Base-by-base conservation (phyloP, 2,329 filamentous ascomycete species). In the Canariomyces notabilis region DNA sequence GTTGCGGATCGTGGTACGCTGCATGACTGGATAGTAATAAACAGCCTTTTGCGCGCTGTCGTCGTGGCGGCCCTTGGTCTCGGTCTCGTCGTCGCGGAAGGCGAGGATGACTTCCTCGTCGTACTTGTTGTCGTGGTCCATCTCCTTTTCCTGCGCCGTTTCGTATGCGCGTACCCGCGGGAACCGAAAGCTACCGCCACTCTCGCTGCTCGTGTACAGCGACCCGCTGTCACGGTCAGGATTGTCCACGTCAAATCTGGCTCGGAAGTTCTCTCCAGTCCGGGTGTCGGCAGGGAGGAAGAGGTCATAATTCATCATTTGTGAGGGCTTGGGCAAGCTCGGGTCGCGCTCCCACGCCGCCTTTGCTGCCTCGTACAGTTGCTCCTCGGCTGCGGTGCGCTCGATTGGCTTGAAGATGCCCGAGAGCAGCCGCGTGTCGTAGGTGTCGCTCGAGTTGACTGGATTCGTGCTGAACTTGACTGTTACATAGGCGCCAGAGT, bases 381-480 rank as follows among this genome's bases (percentile, higher is more conserved):
- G 69, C 48, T 79, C 74, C 52, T 82, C 77, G 36, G 73, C 75
- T 0, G 74, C 67, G 12, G 71, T 74, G 47, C 71, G 69, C 43
- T 79, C 74, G 49, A 81, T 73, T 19, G 82, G 82, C 52, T 75
- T 74, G 57, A 86, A 73, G 46, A 86, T 64, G 53, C 77, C 76
- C 55, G 73, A 76, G 37, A 82, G 73, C 20, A 86, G 70, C 31
- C 82, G 80, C 39, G 68, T 69, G 61, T 84, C 80, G 62, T 83
- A 85, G 36, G 66, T 65, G 37, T 58, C 68, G 35, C 66, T 67
- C 44, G 71, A 68, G 8, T 74, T 67, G 21, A 85, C 76, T 3
- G 82, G 82, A 60, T 82, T 83, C 53, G 76, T 80, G 42, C 75
- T 74, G 64, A 85, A 85, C 64, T 85, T 85, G 67, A 85, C 73